Evolutionary conservation across 2,329 filamentous ascomycete species (phyloP), one percentile per base, ranked within the genome.

Genomic region (Aspergillus fischeri): DNA sequence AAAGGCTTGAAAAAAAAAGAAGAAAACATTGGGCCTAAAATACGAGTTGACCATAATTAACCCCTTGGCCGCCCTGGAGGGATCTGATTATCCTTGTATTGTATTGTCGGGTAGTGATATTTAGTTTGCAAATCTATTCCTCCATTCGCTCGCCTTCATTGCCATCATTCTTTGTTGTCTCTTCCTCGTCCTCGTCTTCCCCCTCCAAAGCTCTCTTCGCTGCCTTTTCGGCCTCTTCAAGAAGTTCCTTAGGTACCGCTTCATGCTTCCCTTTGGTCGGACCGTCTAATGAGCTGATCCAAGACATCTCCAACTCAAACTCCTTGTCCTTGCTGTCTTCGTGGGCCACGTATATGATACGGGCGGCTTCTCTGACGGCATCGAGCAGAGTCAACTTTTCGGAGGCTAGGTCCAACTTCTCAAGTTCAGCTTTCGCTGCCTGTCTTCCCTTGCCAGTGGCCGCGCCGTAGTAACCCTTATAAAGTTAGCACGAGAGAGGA

Each of bases 271-370:
- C 94, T 80, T 95, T 93, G 61, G 92, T 97, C 38, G 92, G 92
- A 4, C 92, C 93, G 64, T 90, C 85, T 50, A 86, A 77, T 53
- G 83, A 85, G 76, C 92, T 97, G 75, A 97, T 90, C 94, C 94
- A 99, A 58, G 91, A 96, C 92, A 99, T 95, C 81, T 99, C 94
- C 59, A 99, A 82, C 85, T 99, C 94, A 71, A 97, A 99, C 64
- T 97, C 94, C 83, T 99, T 99, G 79, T 97, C 94, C 81, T 97
- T 97, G 83, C 93, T 97, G 76, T 99, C 94, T 76, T 97, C 94
- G 74, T 99, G 94, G 51, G 93, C 92, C 59, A 96, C 86, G 75
- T 97, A 95, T 77, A 99, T 97, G 77, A 99, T 99, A 60, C 92
- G 83, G 56, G 94, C 94, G 35, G 94, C 94, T 81, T 97, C 90